phyloP scores from a whole-genome alignment of 2,329 filamentous ascomycete species.

The Sporothrix brunneoviolacea region DNA sequence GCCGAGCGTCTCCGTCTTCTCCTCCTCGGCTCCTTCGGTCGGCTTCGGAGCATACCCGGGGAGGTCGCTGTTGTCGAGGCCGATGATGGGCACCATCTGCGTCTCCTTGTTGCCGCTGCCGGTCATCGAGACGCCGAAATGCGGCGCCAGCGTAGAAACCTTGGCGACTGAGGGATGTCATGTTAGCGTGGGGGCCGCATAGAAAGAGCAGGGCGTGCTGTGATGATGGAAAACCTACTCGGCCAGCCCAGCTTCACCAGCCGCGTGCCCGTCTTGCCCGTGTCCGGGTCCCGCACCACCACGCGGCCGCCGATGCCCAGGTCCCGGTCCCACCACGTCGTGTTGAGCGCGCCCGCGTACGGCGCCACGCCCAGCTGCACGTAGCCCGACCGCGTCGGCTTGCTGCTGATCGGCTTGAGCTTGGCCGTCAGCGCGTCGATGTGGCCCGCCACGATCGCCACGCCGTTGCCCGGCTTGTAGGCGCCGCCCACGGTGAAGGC shows the following conservation, averaged over 20 bases:
- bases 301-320: conserved; percentile 85
- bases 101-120: conserved; percentile 75
- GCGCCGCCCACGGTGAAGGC: conserved; percentile 32
- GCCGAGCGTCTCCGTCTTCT: conserved; percentile 48
- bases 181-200: too few species aligned
- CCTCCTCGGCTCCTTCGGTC: too few species aligned
- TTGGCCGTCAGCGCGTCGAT: conserved; percentile 87
- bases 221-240: too few species aligned
- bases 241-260: conserved; percentile 93
- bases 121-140: conserved; percentile 75
- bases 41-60: too few species aligned
- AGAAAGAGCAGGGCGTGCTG: too few species aligned
- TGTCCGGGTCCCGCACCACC: conserved; percentile 64
- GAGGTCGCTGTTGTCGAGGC: conserved; percentile 69
- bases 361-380: conserved; percentile 85
- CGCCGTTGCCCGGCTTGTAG: conserved; percentile 30
- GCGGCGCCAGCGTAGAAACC: conserved; percentile 85
- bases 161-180: too few species aligned
- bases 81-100: conserved; percentile 88
- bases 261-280: conserved; percentile 70
- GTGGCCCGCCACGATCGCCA: conserved; percentile 65
- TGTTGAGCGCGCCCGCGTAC: conserved; percentile 80
- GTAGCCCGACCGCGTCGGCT: conserved; percentile 80
- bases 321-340: conserved; percentile 96
- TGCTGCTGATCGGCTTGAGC: conserved; percentile 82